These are phyloP conservation scores for Oryza brachyantha DNA, from an alignment of 176 grass and related monocot species.

Conservation along the genomic window DNA sequence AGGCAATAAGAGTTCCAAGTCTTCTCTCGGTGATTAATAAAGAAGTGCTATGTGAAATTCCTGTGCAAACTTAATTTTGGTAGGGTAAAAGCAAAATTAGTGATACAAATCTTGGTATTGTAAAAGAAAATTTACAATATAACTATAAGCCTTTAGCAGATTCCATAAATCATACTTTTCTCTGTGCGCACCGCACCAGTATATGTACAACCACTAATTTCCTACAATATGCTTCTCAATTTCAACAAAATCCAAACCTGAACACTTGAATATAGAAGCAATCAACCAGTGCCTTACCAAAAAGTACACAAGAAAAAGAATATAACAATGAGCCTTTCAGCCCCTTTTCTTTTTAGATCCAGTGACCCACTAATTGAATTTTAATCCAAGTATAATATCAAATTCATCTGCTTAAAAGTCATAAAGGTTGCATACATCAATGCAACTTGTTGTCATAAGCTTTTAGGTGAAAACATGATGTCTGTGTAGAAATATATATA, in stretches of 20 bases:
- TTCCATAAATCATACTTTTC: constrained; percentile 24
- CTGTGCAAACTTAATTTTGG: constrained; percentile 4
- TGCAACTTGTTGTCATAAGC: neutral
- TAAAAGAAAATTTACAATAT: neutral
- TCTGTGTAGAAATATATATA: neutral
- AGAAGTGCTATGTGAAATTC: constrained; percentile 31
- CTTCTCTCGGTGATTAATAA: constrained; percentile 28
- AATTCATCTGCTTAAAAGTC: constrained; percentile 14
- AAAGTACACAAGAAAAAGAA: constrained; percentile 11
- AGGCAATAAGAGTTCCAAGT: constrained; percentile 39
- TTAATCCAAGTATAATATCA: constrained; percentile 8
- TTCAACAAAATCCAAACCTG: constrained; percentile 17
- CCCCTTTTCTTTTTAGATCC: constrained; percentile 17
- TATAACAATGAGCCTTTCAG: constrained; percentile 12
- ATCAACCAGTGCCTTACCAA: constrained; percentile 1
- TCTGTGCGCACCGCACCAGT: neutral
- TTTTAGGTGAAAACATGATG: neutral
- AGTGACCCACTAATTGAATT: constrained; percentile 6
- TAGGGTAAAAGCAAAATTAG: constrained; percentile 1
- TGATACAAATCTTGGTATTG: neutral
- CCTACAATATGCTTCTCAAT: constrained; percentile 13
- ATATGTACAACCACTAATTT: constrained; percentile 26
- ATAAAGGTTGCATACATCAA: neutral
- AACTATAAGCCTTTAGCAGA: constrained; percentile 15
- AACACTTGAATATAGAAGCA: constrained; percentile 3